Percentiles rank a stretch among this genome's conserved stretches.
Conservation (phyloP, 768 basidiomycete genomes). For the Pisolithus orientalis region DNA sequence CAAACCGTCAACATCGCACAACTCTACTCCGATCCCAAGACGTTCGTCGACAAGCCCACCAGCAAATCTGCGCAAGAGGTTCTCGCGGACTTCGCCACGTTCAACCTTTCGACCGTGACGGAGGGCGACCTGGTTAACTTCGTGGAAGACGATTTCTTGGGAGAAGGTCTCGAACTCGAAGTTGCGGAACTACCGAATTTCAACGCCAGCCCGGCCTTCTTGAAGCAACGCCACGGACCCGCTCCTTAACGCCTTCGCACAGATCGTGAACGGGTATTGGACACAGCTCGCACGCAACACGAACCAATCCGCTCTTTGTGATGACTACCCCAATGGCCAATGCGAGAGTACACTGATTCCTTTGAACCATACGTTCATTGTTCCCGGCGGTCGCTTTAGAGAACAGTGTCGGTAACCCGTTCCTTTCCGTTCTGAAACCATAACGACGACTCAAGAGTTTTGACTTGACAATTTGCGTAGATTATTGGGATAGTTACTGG, state of each 20-base stretch:
- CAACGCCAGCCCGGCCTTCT: slow-evolving; percentile 54
- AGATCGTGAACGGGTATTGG: slow-evolving; percentile 87
- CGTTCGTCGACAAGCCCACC: slow-evolving; percentile 87
- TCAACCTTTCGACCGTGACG: slow-evolving; percentile 39
- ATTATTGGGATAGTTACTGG: slow-evolving; percentile 76
- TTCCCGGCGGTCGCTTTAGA: slow-evolving; percentile 83
- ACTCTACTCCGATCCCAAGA: slow-evolving; percentile 77
- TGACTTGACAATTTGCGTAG: slow-evolving; percentile 17
- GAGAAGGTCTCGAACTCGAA: slow-evolving; percentile 81
- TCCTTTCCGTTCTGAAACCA: not conserved
- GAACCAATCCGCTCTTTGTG: slow-evolving; percentile 63
- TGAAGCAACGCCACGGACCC: slow-evolving; percentile 65
- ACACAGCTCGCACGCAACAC: slow-evolving; percentile 69
- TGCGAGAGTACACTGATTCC: slow-evolving; percentile 89
- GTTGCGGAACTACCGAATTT: slow-evolving; percentile 58
- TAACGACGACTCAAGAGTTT: not conserved
- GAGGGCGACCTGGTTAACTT: slow-evolving; percentile 63
- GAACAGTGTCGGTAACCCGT: slow-evolving; percentile 63
- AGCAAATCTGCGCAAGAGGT: slow-evolving; percentile 58
- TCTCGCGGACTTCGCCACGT: slow-evolving; percentile 55
- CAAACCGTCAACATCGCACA: slow-evolving; percentile 82
- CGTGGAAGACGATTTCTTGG: slow-evolving; percentile 67
- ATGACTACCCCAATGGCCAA: slow-evolving; percentile 33
- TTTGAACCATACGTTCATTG: slow-evolving; percentile 84
- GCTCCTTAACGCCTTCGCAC: slow-evolving; percentile 62